Percentiles rank a stretch among this genome's conserved stretches.
Evolutionary conservation across 129 eudicot species (phyloP).

Genomic region (Artemisia annua): DNA sequence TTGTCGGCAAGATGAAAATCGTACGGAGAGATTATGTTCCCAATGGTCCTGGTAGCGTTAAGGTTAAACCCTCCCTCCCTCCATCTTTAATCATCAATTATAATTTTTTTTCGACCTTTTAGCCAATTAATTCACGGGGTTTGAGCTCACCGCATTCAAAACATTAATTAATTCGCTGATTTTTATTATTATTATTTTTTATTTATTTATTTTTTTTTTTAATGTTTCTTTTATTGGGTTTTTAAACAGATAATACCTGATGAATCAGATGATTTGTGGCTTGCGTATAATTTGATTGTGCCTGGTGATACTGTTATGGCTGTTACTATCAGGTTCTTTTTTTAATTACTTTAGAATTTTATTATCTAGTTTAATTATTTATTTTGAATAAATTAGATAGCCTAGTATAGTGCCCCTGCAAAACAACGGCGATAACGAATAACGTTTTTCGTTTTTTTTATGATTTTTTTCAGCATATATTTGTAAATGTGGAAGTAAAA

Average conservation of each 20-base stretch:
- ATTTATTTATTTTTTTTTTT: no score
- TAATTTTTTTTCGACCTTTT: no score
- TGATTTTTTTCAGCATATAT: no score
- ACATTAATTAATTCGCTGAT: no score
- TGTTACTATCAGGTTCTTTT: constrained; percentile 71
- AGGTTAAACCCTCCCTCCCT: no score
- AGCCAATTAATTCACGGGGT: no score
- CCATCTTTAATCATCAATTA: neutral
- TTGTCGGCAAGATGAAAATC: constrained; percentile 53
- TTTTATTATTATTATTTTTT: no score
- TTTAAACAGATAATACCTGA: constrained; percentile 76
- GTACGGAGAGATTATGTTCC: constrained; percentile 57
- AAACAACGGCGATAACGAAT: no score
- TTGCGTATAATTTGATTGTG: constrained; percentile 77
- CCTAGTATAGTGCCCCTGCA: no score
- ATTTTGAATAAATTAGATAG: neutral
- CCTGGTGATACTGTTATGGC: constrained; percentile 73
- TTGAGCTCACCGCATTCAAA: no score
- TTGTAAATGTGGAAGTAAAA: no score
- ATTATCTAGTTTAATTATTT: neutral
- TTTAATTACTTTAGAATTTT: neutral
- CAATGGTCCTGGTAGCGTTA: constrained; percentile 76
- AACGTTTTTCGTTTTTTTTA: no score
- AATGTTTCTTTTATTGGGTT: neutral
- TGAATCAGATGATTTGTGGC: constrained; percentile 94